A percentile compares a stretch with the other conserved stretches of the same genome.
Evolutionary conservation across 2,329 filamentous ascomycete genomes (phyloP).

Genomic region (Fonsecaea multimorphosa): DNA sequence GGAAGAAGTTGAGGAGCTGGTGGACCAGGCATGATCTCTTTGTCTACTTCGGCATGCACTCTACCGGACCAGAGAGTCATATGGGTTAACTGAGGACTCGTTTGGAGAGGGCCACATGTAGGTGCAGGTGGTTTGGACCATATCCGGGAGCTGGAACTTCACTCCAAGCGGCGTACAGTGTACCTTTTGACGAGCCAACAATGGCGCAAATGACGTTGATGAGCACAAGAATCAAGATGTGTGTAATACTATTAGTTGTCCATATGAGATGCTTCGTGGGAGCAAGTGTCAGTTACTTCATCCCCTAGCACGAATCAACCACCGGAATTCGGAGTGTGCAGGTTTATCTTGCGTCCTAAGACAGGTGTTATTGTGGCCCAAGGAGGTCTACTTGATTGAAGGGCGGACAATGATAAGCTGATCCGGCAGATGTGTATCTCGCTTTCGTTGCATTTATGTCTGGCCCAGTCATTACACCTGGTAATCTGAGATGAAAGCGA

Average conservation of each 20-base stretch:
- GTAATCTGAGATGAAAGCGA: background rate
- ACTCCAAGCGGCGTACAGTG: background rate
- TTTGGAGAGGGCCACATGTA: background rate
- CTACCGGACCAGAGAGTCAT: conserved; percentile 26
- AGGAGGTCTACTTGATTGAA: background rate
- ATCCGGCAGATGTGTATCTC: background rate
- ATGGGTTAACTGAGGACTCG: conserved; percentile 30
- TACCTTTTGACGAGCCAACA: too few relatives aligned
- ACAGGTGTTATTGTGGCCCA: background rate
- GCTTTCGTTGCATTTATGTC: background rate
- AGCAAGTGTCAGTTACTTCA: background rate
- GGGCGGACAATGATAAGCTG: background rate
- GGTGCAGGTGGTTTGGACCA: background rate
- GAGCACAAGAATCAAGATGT: background rate
- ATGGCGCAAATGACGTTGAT: background rate
- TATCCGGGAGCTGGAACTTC: background rate
- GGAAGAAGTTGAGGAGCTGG: conserved; percentile 37
- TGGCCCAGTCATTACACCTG: too few relatives aligned
- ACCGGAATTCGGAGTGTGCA: background rate
- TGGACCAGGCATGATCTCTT: conserved; percentile 36
- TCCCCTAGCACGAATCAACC: background rate
- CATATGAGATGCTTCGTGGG: background rate
- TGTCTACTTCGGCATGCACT: conserved; percentile 31
- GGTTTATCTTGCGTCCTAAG: background rate
- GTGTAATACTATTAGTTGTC: background rate